Evolutionary conservation across 1,284 basidiomycete species (phyloP), one percentile per base, ranked within the genome.

Genomic region (Athelia psychrophila): DNA sequence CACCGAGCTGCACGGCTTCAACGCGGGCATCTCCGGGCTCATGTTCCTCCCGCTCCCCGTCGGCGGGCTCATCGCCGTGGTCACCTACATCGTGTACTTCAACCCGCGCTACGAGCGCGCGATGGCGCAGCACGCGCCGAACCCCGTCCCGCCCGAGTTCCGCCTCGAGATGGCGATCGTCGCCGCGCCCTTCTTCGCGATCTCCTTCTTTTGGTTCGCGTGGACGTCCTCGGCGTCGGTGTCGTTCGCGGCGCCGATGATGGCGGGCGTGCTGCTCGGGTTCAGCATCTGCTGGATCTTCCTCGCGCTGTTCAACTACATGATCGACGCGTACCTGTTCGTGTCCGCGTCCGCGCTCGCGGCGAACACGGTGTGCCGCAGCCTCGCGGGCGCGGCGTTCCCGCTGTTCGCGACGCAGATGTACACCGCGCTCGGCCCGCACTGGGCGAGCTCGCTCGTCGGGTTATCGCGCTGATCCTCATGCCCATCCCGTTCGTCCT

Each of bases 151-250:
- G 2, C 88, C 88, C 0, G 88, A 91, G 65, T 79, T 78, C 54
- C 76, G 86, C 19, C 70, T 91, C 16, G 74, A 77, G 24, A 75
- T 81, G 44, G 74, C 76, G 1, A 68, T 84, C 58, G 61, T 80
- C 49, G 80, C 78, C 2, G 79, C 78, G 0, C 84, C 84, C 0
- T 58, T 83, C 4, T 77, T 85, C 50, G 70, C 82, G 4, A 54
- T 76, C 24, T 77, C 82, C 1, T 83, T 85, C 64, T 88, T 88
- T 68, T 83, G 83, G 84, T 81, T 88, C 59, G 83, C 76, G 64
- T 83, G 47, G 27, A 32, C 51, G 36, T 48, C 46, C 52, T 51
- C 45, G 58, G 44, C 59, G 30, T 54, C 53, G 56, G 52, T 64
- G 62, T 77, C 77, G 0, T 79, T 78, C 56, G 84, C 78, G 75